Evolutionary conservation across 2,329 filamentous ascomycete species (phyloP), one percentile per base, ranked within the genome.

Genomic region (Beauveria sp.): DNA sequence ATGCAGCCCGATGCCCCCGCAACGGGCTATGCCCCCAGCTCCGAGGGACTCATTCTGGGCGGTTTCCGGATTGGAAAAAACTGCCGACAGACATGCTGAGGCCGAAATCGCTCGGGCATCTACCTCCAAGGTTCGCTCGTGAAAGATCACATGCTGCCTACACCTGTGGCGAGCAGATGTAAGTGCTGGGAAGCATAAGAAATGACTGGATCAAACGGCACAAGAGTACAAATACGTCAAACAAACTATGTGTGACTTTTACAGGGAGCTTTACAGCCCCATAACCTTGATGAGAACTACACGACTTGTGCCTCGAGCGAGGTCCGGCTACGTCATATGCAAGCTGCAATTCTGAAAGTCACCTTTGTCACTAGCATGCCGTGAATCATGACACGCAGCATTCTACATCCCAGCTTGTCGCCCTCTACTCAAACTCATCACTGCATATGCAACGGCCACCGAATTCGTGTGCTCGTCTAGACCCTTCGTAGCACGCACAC

Each of bases 1-100:
- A 49, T 28, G 34, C 47, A 46, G 57, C 46, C 57, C 46, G 46
- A 59, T 59, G 46, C 12, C 45, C 53, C 56, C 55, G 56, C 56
- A 43, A 47, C n/a, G 14, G n/a, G 28, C 26, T n/a, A 45, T 45
- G 18, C 53, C 38, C 18, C 49, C 49, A 51, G 26, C 22, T n/a
- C 26, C 26, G 18, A 20, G 28, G 26, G 49, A n/a, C 5, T 26
- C 16, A n/a, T 30, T 30, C 24, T 18, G 20, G n/a, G 20, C 12
- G 20, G 5, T 9, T 16, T 53, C 30, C 20, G 34, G 14, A 24
- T 16, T 40, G 7, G 7, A 40, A 5, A 14, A 40, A 24, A 40
- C 20, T 53, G 30, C 20, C 51, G 30, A 26, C 22, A n/a, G 30
- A 22, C 22, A 26, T 42, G 20, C 2, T 42, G 51, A 53, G 51